Evolutionary conservation across 768 basidiomycete genomes (phyloP).

Genomic region (Aureoboletus auriporus): DNA sequence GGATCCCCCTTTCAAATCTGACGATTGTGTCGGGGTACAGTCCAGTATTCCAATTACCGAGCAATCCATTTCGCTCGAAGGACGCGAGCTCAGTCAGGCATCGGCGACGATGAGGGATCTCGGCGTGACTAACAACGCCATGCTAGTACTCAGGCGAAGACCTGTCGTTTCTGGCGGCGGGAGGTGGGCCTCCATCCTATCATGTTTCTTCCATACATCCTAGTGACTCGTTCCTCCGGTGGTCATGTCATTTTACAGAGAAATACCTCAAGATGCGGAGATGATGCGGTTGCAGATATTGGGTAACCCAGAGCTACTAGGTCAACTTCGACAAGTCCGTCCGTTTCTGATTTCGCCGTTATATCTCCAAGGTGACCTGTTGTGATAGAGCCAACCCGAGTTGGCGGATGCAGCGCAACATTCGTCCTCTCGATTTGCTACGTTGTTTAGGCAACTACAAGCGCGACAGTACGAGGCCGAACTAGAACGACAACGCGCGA

Average conservation of each 20-base stretch:
- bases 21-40: slow-evolving; percentile 35
- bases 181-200: slow-evolving; percentile 25
- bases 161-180: slow-evolving; percentile 43
- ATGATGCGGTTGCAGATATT: slow-evolving; percentile 87
- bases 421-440: slow-evolving; percentile 71
- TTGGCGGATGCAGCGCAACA: slow-evolving; percentile 65
- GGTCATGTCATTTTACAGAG: slow-evolving; percentile 34
- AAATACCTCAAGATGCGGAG: slow-evolving; percentile 78
- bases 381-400: slow-evolving; percentile 70
- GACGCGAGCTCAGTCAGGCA: slow-evolving; percentile 58
- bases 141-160: slow-evolving; percentile 67
- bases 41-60: slow-evolving; percentile 69
- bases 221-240: background rate
- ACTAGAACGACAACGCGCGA: slow-evolving; percentile 54
- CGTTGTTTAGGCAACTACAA: slow-evolving; percentile 61
- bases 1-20: background rate
- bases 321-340: slow-evolving; percentile 59
- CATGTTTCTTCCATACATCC: background rate
- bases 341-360: background rate
- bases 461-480: slow-evolving; percentile 53
- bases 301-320: slow-evolving; percentile 79
- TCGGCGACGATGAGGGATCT: slow-evolving; percentile 66
- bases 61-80: slow-evolving; percentile 68
- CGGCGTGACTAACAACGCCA: slow-evolving; percentile 57
- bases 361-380: background rate